Conservation (phyloP, 345 rosid species). For the Moricandia arvensis region DNA sequence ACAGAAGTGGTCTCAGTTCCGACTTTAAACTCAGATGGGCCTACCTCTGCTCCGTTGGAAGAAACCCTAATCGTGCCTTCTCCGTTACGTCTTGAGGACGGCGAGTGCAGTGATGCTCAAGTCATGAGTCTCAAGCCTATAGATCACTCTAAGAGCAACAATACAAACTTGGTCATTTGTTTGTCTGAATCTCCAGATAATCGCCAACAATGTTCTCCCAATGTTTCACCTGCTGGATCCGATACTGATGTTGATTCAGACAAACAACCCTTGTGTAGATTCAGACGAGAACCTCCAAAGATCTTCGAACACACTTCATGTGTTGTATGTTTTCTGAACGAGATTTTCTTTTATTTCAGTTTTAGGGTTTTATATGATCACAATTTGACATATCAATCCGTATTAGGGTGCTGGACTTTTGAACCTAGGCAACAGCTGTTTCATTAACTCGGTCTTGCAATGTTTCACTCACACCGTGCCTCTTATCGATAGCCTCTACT, state of each 20-base stretch:
- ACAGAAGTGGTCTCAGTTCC: slow-evolving; percentile 1
- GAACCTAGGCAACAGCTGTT: slow-evolving; percentile 86
- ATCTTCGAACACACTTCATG: slow-evolving; percentile 7
- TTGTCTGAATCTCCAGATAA: not conserved
- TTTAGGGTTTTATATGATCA: not conserved
- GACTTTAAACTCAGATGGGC: not conserved
- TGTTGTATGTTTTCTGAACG: slow-evolving; percentile 32
- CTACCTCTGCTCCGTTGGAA: not conserved
- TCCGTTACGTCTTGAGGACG: not conserved
- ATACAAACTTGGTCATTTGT: not conserved
- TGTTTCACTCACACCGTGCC: slow-evolving; percentile 91
- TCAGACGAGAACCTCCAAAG: not conserved
- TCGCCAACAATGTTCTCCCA: not conserved
- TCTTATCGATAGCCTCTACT: slow-evolving; percentile 52
- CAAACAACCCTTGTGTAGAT: not conserved
- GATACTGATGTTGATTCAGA: slow-evolving; percentile 1
- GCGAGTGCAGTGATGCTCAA: slow-evolving; percentile 1
- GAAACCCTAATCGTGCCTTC: slow-evolving; percentile 8
- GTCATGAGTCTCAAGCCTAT: not conserved
- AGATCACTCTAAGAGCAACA: not conserved
- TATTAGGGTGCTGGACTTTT: slow-evolving; percentile 78
- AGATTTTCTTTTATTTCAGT: not conserved
- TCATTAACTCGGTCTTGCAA: slow-evolving; percentile 78
- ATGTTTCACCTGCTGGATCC: not conserved
- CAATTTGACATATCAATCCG: not conserved